phyloP scores from a whole-genome alignment of 148 eudicot genomes.

The Polygonum aviculare region DNA sequence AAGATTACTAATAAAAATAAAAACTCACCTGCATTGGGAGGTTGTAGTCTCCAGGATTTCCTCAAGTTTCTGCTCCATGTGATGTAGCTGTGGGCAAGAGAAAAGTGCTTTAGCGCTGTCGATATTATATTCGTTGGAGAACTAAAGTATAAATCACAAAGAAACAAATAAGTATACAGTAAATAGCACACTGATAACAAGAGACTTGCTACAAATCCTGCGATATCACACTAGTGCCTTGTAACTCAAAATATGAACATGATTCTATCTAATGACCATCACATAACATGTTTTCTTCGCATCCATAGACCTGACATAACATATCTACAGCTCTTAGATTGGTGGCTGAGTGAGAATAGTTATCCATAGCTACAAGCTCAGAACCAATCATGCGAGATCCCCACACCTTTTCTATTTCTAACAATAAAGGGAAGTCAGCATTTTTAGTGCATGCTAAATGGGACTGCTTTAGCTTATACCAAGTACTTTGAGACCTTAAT shows the following conservation, averaged over 20 bases:
- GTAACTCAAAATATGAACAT: not conserved
- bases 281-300: not conserved
- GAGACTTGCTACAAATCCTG: not conserved
- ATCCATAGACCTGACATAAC: not conserved
- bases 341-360: not conserved
- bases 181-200: not conserved
- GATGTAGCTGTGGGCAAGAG: conserved; percentile 35
- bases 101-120: conserved; percentile 9
- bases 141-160: not conserved
- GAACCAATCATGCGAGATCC: too few relatives aligned
- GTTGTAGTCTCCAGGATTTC: conserved; percentile 41
- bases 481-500: not conserved
- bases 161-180: not conserved
- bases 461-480: not conserved
- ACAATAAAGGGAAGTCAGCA: not conserved
- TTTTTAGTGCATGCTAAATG: not conserved
- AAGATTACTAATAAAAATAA: too few relatives aligned
- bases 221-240: not conserved
- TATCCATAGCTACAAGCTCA: not conserved
- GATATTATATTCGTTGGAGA: not conserved
- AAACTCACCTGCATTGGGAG: conserved; percentile 56
- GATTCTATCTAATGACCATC: not conserved
- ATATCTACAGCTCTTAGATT: not conserved
- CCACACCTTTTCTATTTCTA: too few relatives aligned
- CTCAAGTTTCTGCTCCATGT: conserved; percentile 79